Conservation (phyloP, 2,329 filamentous ascomycete species). For the Calonectria pteridis region DNA sequence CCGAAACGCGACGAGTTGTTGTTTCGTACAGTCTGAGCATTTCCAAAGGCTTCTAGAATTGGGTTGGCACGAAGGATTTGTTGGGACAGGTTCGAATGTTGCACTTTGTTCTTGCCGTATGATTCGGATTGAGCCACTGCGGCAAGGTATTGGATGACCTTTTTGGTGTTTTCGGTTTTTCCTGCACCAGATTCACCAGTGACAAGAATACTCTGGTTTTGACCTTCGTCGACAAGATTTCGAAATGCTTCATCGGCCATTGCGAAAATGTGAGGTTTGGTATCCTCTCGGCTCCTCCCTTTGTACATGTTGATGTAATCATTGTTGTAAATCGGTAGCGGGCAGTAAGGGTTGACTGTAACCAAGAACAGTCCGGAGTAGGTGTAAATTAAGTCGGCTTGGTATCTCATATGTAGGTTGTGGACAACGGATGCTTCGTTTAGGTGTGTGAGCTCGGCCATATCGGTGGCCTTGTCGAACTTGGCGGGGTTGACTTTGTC, state of each 20-base stretch:
- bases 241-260: slow-evolving; percentile 98
- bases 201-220: slow-evolving; percentile 97
- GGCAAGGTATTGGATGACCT: slow-evolving; percentile 98
- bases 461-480: slow-evolving; percentile 99
- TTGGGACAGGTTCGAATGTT: slow-evolving; percentile 89
- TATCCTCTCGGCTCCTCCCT: slow-evolving; percentile 90
- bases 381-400: slow-evolving; percentile 96
- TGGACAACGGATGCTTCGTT: slow-evolving; percentile 99
- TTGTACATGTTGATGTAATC: slow-evolving; percentile 99
- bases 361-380: slow-evolving; percentile 98
- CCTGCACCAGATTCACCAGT: slow-evolving; percentile 98
- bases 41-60: slow-evolving; percentile 97
- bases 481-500: slow-evolving; percentile 99
- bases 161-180: slow-evolving; percentile 99
- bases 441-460: slow-evolving; percentile 97
- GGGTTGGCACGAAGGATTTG: slow-evolving; percentile 97
- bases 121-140: slow-evolving; percentile 91
- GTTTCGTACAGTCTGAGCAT: slow-evolving; percentile 96
- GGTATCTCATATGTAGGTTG: slow-evolving; percentile 94
- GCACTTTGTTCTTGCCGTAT: slow-evolving; percentile 69
- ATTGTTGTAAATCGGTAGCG: slow-evolving; percentile 93
- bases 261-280: slow-evolving; percentile 96
- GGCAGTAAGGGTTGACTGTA: slow-evolving; percentile 96
- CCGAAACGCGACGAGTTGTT: slow-evolving; percentile 99
- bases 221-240: slow-evolving; percentile 92